Evolutionary conservation across 2,329 filamentous ascomycete genomes (phyloP).

Genomic region (Claviceps pazoutovae): DNA sequence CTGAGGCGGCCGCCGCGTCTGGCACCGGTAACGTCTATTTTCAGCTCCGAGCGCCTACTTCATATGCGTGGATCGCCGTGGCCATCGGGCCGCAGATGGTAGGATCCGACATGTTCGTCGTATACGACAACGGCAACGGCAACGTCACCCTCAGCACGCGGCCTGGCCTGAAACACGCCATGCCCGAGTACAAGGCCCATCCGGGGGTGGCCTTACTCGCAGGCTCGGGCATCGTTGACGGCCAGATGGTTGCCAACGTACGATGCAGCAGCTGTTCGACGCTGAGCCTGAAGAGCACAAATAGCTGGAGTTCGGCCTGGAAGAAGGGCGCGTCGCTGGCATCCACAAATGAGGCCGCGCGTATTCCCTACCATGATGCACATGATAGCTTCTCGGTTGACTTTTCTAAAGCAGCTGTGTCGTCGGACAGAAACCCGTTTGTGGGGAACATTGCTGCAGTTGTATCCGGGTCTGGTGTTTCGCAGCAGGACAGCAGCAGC

Average conservation of each 20-base stretch:
- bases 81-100: conserved; percentile 42
- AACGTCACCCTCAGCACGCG: conserved; percentile 51
- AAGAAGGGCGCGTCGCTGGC: conserved; percentile 30
- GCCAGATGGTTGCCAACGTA: conserved; percentile 46
- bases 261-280: conserved; percentile 37
- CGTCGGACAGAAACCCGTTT: conserved; percentile 40
- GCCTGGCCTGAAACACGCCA: conserved; percentile 28
- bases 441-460: conserved; percentile 6
- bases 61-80: conserved; percentile 42
- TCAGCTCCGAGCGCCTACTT: conserved; percentile 41
- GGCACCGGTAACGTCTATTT: conserved; percentile 45
- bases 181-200: conserved; percentile 31
- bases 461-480: neutral
- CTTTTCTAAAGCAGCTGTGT: conserved; percentile 31
- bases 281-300: conserved; percentile 27
- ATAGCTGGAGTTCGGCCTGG: conserved; percentile 43
- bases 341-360: conserved; percentile 24
- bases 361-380: conserved; percentile 33
- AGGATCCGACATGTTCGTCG: conserved; percentile 46
- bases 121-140: conserved; percentile 43
- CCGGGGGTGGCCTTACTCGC: conserved; percentile 37
- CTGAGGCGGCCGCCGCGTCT: conserved; percentile 30
- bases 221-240: conserved; percentile 40
- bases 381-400: conserved; percentile 32
- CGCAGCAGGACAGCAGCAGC: conserved; percentile 6